Evolutionary conservation across 2,329 filamentous ascomycete genomes (phyloP), one percentile per base, ranked within the genome.

Genomic region (Elsinoe necatrix): DNA sequence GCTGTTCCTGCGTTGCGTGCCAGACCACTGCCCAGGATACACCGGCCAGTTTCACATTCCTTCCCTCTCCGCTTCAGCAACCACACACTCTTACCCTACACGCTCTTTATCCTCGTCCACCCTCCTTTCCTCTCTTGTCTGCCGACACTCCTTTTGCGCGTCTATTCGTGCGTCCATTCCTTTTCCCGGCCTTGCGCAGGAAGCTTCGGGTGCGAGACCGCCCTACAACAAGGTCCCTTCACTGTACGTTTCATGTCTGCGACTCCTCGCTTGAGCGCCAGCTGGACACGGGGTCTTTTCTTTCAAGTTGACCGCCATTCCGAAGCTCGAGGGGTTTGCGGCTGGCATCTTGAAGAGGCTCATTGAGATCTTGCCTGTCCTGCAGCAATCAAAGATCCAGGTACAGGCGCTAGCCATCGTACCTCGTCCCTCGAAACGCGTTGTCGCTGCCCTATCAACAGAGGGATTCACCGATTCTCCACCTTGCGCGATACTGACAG

Each of bases 221-320:
- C 48, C 29, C 48, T 52, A 35, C 48, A 2, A 37, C 48, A 20
- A 25, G 29, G 48, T 34, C 48, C 48, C 29, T 39, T 25, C 29
- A 52, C 48, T 25, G 48, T 52, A 52, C 48, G 48, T 52, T 52
- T 52, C 31, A 52, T 23, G 29, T 37, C 29, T 52, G 43, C 43
- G 6, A 27, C 48, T 52, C 48, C 48, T 52, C 48, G 48, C 31
- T 52, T 37, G 48, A 29, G n/a, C 48, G 48, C 48, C 29, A 23
- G 23, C 12, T 37, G 41, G 41, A 23, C 18, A 23, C 14, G 23
- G 48, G 48, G 48, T 52, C 48, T 52, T 37, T 37, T 37, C 41
- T 43, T 43, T 35, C 48, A 37, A 37, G 27, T 52, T 29, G 48
- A 52, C 23, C 48, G 27, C n/a, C 48, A 52, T 52, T 52, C 48